Conservation (phyloP, 129 eudicot genomes). For the Flaveria linearis region DNA sequence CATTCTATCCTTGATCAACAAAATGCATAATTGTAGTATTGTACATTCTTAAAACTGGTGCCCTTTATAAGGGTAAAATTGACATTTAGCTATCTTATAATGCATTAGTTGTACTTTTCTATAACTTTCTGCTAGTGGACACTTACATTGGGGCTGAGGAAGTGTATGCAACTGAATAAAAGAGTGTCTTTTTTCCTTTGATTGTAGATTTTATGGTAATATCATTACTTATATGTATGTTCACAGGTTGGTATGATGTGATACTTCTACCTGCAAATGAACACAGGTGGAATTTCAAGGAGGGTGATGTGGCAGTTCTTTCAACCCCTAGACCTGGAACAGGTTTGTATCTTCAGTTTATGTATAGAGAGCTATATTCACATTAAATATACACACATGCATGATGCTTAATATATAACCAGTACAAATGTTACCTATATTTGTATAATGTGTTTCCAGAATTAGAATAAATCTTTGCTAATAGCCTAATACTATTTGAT, state of each 20-base stretch:
- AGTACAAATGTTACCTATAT: not conserved
- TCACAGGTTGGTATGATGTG: slow-evolving; percentile 93
- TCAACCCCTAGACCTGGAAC: slow-evolving; percentile 87
- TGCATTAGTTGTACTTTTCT: not conserved
- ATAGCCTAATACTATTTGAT: not conserved
- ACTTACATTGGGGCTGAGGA: not conserved
- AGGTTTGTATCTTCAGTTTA: slow-evolving; percentile 41
- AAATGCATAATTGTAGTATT: not conserved
- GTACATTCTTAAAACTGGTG: not conserved
- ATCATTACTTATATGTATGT: not conserved
- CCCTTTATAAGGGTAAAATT: not conserved
- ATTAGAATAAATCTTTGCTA: too few relatives aligned
- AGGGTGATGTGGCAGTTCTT: slow-evolving; percentile 97
- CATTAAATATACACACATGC: not conserved
- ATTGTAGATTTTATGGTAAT: not conserved
- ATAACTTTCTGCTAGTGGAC: not conserved
- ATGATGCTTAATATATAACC: not conserved
- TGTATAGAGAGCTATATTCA: not conserved
- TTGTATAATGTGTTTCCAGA: not conserved
- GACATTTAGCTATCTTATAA: not conserved
- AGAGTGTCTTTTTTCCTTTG: not conserved
- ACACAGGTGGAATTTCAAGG: slow-evolving; percentile 85
- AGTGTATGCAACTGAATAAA: not conserved
- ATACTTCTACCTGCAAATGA: slow-evolving; percentile 72
- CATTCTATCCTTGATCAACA: not conserved